Conservation (phyloP, 164 flowering plant species). For the Liquidambar formosana region DNA sequence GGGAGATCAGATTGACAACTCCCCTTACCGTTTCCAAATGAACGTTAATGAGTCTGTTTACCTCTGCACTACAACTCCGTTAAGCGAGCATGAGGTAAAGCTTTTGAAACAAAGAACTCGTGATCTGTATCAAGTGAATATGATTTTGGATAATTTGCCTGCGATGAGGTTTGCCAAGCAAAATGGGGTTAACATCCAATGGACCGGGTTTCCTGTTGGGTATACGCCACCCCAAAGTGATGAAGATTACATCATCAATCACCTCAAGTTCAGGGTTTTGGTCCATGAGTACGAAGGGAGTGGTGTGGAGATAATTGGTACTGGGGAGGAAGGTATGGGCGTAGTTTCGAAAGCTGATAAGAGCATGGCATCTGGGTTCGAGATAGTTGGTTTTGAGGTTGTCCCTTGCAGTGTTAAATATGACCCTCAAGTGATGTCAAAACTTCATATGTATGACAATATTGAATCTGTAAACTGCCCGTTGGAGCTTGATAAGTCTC, state of each 20-base stretch:
- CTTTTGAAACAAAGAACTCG: constrained; percentile 34
- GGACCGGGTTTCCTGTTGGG: constrained; percentile 56
- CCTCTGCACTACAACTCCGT: constrained; percentile 28
- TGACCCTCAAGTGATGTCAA: constrained; percentile 22
- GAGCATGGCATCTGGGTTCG: constrained; percentile 32
- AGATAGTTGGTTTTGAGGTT: constrained; percentile 43
- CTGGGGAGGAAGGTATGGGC: constrained; percentile 37
- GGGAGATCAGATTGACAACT: constrained; percentile 43
- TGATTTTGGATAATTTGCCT: constrained; percentile 50
- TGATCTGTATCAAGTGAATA: constrained; percentile 50
- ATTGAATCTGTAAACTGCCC: constrained; percentile 9
- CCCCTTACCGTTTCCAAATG: constrained; percentile 37
- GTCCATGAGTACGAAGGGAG: constrained; percentile 44
- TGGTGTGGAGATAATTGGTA: constrained; percentile 31
- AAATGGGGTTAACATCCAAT: constrained; percentile 29
- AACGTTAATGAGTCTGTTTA: constrained; percentile 25
- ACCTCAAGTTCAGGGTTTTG: constrained; percentile 42
- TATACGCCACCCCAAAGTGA: constrained; percentile 10
- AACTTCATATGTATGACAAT: constrained; percentile 12
- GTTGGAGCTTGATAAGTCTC: constrained; percentile 11
- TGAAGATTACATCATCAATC: constrained; percentile 44
- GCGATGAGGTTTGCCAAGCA: constrained; percentile 41
- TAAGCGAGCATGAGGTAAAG: constrained; percentile 30
- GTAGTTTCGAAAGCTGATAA: constrained; percentile 25
- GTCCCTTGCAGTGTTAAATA: constrained; percentile 37